Base-by-base conservation (phyloP, 345 rosid genomes). In the Tarenaya hassleriana region DNA sequence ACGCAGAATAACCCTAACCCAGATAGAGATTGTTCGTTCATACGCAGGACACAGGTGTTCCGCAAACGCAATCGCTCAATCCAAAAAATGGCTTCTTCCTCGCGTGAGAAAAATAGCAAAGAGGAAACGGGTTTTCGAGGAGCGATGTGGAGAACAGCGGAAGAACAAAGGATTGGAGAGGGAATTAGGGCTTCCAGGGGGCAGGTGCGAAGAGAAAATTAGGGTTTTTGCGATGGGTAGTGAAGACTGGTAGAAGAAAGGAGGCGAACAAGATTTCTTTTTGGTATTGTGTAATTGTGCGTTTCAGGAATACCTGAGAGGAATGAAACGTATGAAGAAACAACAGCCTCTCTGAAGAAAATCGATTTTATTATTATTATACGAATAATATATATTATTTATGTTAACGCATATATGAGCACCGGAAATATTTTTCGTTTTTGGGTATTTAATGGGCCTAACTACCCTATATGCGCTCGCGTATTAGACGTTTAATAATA, bases 181-280 rank as follows among this genome's bases (percentile, higher is more conserved):
- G 20, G 57, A 68, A 63, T 59, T 75, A 73, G 80, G 81, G 80
- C 73, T 73, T 78, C n/a, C n/a, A n/a, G n/a, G n/a, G n/a, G n/a
- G n/a, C n/a, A n/a, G n/a, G n/a, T n/a, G n/a, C n/a, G n/a, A n/a
- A n/a, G n/a, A n/a, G n/a, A n/a, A 61, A 68, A 63, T 59, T 75
- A 73, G 80, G 81, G 80, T 75, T 73, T 78, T 7, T 14, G 52
- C 5, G 38, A 43, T 38, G 34, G 41, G 29, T 42, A 37, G 58
- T 2, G 29, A 5, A 24, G 29, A 24, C 29, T 24, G 29, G 29
- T 24, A 31, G 50, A 45, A 27, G 15, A 31, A 29, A 44, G 20
- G 73, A 69, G 71, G 71, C 71, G 64, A n/a, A n/a, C n/a, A n/a
- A n/a, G n/a, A 24, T 24, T 24, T 24, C 5, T 24, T 24, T 24